Evolutionary conservation across 768 basidiomycete genomes (phyloP), one percentile per base, ranked within the genome.

Genomic region (Gyrodon lividus): DNA sequence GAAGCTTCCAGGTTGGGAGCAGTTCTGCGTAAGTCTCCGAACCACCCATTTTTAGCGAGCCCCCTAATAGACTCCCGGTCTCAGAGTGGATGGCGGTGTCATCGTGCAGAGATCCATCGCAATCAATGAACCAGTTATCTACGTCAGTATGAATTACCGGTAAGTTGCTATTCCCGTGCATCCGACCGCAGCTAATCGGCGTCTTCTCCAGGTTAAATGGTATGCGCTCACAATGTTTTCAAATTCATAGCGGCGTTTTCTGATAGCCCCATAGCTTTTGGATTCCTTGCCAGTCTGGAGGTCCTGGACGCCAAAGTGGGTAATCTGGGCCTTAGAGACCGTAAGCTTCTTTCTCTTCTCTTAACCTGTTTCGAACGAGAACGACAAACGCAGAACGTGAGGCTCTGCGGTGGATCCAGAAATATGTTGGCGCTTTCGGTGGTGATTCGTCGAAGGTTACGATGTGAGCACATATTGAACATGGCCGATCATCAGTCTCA

Each of bases 301-400:
- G 74, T 82, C 1, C 76, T 74, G 43, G 71, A 66, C 4, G 81
- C 76, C 3, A 77, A 76, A 2, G 70, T 80, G 7, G 81, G 78
- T 1, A 88, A 87, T 60, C 70, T 86, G 19, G 86, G 86, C n/a
- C 68, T 89, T 20, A 78, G 77, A 50, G 85, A 87, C 68, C 81
- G 81, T 81, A 58, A 64, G 79, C 70, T 9, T 13, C 28, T 30
- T 5, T 48, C 35, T 5, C 1, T 26, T 23, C 16, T 26, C 23
- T 14, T 28, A n/a, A 24, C 16, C 13, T n/a, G 2, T 26, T 6
- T 23, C 16, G 19, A 23, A 43, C 6, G 17, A 9, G 17, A 6
- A n/a, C 41, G 22, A 23, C 9, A 14, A 6, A 13, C 52, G 50
- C 64, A 86, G 79, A 82, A 60, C 74, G 80, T 22, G 66, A 78